Evolutionary conservation across 225 moss, liverwort and hornwort species (phyloP).

Genomic region (Polytrichum commune): DNA sequence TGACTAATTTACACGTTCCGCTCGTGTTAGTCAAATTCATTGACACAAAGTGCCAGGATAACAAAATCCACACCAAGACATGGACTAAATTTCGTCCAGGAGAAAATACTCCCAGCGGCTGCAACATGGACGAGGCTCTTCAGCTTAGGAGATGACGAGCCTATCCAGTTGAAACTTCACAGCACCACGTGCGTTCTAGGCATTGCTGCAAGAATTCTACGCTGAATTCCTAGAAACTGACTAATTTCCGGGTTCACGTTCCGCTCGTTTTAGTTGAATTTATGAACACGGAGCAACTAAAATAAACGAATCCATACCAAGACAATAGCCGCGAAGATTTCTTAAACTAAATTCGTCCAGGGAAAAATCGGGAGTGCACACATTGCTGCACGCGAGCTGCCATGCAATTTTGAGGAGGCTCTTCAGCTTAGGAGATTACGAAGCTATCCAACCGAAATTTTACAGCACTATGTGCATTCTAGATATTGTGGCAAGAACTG

Average conservation of each 20-base stretch:
- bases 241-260: neutral
- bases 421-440: conserved; percentile 33
- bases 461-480: too few relatives aligned
- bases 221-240: too few relatives aligned
- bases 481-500: too few relatives aligned
- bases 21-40: neutral
- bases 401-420: conserved; percentile 25
- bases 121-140: neutral
- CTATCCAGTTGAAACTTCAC: neutral
- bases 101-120: neutral
- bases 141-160: too few relatives aligned
- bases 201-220: too few relatives aligned
- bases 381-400: conserved; percentile 17
- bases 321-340: conserved; percentile 6
- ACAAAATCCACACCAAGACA: neutral
- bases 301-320: neutral
- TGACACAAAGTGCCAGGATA: neutral
- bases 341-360: neutral
- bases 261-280: neutral
- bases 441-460: conserved; percentile 1
- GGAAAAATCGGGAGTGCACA: conserved; percentile 9
- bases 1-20: too few relatives aligned
- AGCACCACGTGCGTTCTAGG: neutral
- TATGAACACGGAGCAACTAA: neutral
- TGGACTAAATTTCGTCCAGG: neutral